Evolutionary conservation across 2,329 filamentous ascomycete genomes (phyloP).

Genomic region (Cytospora paraplurivora): DNA sequence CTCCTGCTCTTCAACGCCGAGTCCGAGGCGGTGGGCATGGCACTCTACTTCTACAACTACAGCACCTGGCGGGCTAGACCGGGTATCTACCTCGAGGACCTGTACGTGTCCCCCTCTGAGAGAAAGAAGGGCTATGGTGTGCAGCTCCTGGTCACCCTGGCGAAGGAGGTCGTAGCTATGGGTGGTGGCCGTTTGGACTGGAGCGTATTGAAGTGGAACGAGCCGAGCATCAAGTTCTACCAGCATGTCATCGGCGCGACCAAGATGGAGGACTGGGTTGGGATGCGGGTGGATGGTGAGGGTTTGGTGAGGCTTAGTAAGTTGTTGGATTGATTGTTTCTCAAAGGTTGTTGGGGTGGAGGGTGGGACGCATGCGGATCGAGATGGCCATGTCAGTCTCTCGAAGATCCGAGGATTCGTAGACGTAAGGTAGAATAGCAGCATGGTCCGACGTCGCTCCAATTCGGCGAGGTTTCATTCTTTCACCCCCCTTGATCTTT

Average conservation of each 20-base stretch:
- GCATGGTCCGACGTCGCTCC: background rate
- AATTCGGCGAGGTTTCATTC: background rate
- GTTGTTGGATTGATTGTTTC: constrained; percentile 39
- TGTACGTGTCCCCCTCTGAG: constrained; percentile 75
- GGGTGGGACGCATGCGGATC: background rate
- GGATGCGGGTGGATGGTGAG: constrained; percentile 72
- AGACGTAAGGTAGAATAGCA: too few relatives aligned
- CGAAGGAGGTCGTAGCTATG: constrained; percentile 74
- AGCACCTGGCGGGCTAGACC: constrained; percentile 87
- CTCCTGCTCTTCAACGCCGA: constrained; percentile 60
- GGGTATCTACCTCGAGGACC: constrained; percentile 90
- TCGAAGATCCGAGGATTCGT: too few relatives aligned
- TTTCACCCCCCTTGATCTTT: background rate
- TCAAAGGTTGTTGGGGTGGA: too few relatives aligned
- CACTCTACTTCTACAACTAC: constrained; percentile 94
- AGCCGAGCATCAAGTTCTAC: constrained; percentile 88
- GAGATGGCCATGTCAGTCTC: background rate
- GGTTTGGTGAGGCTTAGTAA: constrained; percentile 61
- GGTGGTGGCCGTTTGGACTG: constrained; percentile 80
- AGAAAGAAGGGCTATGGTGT: constrained; percentile 80
- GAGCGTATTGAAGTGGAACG: constrained; percentile 91
- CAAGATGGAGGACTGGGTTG: constrained; percentile 71
- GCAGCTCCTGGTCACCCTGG: constrained; percentile 71
- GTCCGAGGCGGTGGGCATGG: constrained; percentile 67
- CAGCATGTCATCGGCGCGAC: constrained; percentile 64